Evolutionary conservation across 2,329 filamentous ascomycete genomes (phyloP), one percentile per base, ranked within the genome.

Genomic region (Colletotrichum chlorophyti): DNA sequence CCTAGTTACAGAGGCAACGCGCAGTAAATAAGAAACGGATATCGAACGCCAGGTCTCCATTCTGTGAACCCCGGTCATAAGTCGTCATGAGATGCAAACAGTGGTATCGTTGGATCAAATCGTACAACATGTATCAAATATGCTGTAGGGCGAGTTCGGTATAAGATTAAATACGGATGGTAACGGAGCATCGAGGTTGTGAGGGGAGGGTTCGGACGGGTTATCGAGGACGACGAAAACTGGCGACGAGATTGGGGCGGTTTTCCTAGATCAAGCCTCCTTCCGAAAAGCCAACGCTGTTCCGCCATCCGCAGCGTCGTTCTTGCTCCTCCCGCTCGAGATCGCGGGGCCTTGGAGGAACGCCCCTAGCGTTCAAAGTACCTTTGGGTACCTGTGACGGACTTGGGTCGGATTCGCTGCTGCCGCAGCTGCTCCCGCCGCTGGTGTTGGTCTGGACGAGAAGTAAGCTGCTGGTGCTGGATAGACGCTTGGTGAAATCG

Each of bases 401-500:
- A 58, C 76, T 74, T 60, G 65, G 27, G 46, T 82, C 78, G 58
- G 73, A 65, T 59, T 83, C 80, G 65, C 72, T 76, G 68, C 79
- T 81, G 53, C 74, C 73, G 50, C 77, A 72, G 68, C 77, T 81
- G 72, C 80, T 83, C 61, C 72, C 71, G 58, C 71, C 72, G 60
- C 77, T 79, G 58, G 76, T 74, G 67, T 85, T 85, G 60, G 82
- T 82, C 73, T 86, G 83, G 53, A 85, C 77, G 41, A 87, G 75
- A 50, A 88, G 74, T 66, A 86, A 72, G 69, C 81, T 86, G 67
- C 82, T 86, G 48, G 83, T 86, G 68, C 81, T 86, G 64, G 83
- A 87, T 51, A 88, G 69, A 61, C 83, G 76, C 68, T 83, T 84
- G 42, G 83, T 82, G 62, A 86, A 84, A 51, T 88, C 85, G 64